These are phyloP conservation scores for Rutstroemia sydowiana DNA, from an alignment of 2,329 filamentous ascomycete species.

Conservation along the genomic window DNA sequence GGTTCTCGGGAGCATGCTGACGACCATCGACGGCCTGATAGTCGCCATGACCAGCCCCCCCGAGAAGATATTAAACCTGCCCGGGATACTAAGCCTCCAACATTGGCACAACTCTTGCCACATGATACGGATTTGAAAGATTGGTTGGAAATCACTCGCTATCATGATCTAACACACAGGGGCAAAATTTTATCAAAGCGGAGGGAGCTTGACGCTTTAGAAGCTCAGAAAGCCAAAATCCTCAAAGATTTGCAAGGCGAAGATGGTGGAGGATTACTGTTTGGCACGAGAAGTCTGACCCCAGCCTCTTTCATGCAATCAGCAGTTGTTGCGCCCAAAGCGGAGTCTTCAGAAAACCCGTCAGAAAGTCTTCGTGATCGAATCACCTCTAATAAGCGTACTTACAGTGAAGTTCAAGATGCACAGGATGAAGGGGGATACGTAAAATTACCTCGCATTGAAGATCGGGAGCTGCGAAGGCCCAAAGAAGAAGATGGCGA, in stretches of 20 bases:
- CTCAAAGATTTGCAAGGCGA: conserved; percentile 26
- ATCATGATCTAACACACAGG: conserved; percentile 30
- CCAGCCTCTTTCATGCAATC: neutral
- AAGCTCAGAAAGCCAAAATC: conserved; percentile 28
- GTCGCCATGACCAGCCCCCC: conserved; percentile 6
- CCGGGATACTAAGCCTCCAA: conserved; percentile 16
- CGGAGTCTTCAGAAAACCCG: conserved; percentile 5
- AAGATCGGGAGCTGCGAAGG: conserved; percentile 15
- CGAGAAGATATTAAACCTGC: conserved; percentile 14
- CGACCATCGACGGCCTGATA: conserved; percentile 12
- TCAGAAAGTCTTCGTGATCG: conserved; percentile 13
- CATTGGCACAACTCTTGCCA: conserved; percentile 21
- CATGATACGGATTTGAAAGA: conserved; percentile 29
- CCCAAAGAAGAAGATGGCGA: conserved; percentile 20
- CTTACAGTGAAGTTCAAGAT: conserved; percentile 23
- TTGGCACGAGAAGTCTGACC: conserved; percentile 1
- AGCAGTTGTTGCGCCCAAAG: neutral
- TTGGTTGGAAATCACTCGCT: conserved; percentile 32
- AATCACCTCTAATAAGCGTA: conserved; percentile 25
- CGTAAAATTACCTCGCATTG: conserved; percentile 23
- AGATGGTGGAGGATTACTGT: neutral
- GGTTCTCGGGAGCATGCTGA: conserved; percentile 18
- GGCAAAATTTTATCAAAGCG: conserved; percentile 22
- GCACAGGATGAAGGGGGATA: conserved; percentile 8
- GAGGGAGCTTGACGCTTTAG: conserved; percentile 16